Percentiles rank a stretch among this genome's conserved stretches.
phyloP scores from a whole-genome alignment of 208 protist genomes.

The Crithidia acanthocephali region DNA sequence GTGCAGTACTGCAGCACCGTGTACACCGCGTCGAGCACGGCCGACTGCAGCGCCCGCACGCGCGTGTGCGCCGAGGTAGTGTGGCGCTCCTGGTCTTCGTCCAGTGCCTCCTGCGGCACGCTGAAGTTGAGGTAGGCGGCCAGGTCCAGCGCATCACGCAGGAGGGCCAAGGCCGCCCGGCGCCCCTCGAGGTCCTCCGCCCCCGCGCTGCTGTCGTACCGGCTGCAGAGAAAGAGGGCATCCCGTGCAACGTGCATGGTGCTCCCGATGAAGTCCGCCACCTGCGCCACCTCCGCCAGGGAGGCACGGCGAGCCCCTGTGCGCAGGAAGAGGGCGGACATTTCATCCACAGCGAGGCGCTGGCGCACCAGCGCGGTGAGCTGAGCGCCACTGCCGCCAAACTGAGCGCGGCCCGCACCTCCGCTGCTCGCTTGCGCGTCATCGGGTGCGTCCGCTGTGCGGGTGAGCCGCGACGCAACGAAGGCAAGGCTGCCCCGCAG shows the following conservation, averaged over 20 bases:
- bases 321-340: slow-evolving; percentile 29
- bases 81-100: slow-evolving; percentile 72
- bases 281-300: slow-evolving; percentile 27
- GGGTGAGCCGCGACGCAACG: slow-evolving; percentile 19
- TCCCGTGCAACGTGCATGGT: slow-evolving; percentile 66
- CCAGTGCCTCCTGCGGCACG: slow-evolving; percentile 49
- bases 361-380: slow-evolving; percentile 48
- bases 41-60: slow-evolving; percentile 71
- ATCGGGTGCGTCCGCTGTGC: not conserved
- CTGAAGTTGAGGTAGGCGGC: slow-evolving; percentile 66
- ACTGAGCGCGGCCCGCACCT: not conserved
- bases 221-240: slow-evolving; percentile 49
- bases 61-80: slow-evolving; percentile 70
- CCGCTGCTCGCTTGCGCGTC: not conserved
- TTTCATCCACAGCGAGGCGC: slow-evolving; percentile 35
- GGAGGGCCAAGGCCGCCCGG: slow-evolving; percentile 51
- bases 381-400: slow-evolving; percentile 14
- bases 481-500: slow-evolving; percentile 65
- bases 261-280: slow-evolving; percentile 74
- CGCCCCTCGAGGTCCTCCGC: slow-evolving; percentile 31
- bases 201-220: slow-evolving; percentile 37
- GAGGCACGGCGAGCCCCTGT: not conserved
- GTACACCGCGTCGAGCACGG: slow-evolving; percentile 55
- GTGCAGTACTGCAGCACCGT: slow-evolving; percentile 65
- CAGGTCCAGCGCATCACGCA: slow-evolving; percentile 64